These are phyloP conservation scores for Backusella psychrophila DNA, from an alignment of 192 early-diverging fungal species.

Conservation along the genomic window DNA sequence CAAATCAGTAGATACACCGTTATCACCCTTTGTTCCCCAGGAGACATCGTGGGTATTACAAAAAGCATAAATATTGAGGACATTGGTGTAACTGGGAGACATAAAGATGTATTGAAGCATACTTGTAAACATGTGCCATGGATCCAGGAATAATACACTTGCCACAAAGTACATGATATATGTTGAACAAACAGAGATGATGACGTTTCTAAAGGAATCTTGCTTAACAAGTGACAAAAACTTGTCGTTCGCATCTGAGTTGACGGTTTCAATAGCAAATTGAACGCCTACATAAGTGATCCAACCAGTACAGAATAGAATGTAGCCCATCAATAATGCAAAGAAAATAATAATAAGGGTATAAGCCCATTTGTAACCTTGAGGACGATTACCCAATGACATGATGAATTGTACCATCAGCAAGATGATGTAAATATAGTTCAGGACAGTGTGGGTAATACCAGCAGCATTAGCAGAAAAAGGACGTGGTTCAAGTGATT, in stretches of 20 bases:
- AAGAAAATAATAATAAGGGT: constrained; percentile 64
- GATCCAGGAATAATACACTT: constrained; percentile 64
- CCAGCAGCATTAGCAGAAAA: constrained; percentile 34
- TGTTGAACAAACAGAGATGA: constrained; percentile 60
- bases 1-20: constrained; percentile 46
- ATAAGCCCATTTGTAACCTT: constrained; percentile 82
- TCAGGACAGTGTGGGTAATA: constrained; percentile 39
- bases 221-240: constrained; percentile 38
- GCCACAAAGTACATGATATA: constrained; percentile 67
- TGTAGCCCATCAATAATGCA: constrained; percentile 46
- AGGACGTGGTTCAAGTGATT: constrained; percentile 18
- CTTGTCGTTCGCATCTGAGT: constrained; percentile 17
- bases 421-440: constrained; percentile 56
- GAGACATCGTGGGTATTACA: constrained; percentile 85
- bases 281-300: constrained; percentile 29
- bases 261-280: constrained; percentile 6
- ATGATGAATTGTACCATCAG: constrained; percentile 83
- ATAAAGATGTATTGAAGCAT: constrained; percentile 70
- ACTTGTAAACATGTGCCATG: constrained; percentile 77
- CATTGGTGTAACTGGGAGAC: constrained; percentile 78
- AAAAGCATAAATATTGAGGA: constrained; percentile 80
- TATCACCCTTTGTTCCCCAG: constrained; percentile 86
- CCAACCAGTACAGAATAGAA: constrained; percentile 35
- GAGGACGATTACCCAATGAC: constrained; percentile 94
- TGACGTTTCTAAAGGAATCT: constrained; percentile 50